Evolutionary conservation across 2,329 filamentous ascomycete species (phyloP).

Genomic region (Fusarium xylarioides): DNA sequence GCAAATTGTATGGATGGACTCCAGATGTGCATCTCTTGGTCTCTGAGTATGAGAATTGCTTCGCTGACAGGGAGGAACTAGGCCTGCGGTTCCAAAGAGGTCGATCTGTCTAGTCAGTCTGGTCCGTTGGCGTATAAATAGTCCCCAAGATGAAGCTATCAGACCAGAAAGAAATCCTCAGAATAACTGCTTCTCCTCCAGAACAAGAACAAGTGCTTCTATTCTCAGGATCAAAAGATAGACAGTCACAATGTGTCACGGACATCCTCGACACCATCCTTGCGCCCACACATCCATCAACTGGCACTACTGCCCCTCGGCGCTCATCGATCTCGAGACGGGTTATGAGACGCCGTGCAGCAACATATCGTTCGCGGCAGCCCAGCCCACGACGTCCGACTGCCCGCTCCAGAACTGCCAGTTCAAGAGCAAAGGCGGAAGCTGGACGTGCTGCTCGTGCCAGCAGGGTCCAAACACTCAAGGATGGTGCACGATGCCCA

Average conservation of each 20-base stretch:
- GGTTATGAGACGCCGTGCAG: constrained; percentile 60
- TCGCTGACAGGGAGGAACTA: constrained; percentile 67
- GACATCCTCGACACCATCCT: constrained; percentile 61
- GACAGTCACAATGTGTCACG: constrained; percentile 59
- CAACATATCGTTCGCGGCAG: constrained; percentile 57
- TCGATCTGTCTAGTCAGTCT: constrained; percentile 25
- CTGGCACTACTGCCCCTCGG: constrained; percentile 63
- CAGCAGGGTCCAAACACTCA: constrained; percentile 59
- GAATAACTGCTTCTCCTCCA: not conserved
- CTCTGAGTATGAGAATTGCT: constrained; percentile 62
- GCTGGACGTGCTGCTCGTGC: constrained; percentile 65
- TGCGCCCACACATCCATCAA: constrained; percentile 64
- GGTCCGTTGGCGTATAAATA: constrained; percentile 34
- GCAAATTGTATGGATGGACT: constrained; percentile 59
- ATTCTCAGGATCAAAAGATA: not conserved
- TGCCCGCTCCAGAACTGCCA: constrained; percentile 63
- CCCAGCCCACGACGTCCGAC: constrained; percentile 53
- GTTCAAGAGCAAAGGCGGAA: constrained; percentile 59
- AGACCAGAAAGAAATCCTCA: not conserved
- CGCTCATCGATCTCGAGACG: constrained; percentile 58
- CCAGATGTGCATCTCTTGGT: constrained; percentile 61
- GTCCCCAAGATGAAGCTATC: constrained; percentile 9
- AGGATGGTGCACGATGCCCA: constrained; percentile 61
- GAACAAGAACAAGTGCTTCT: not conserved
- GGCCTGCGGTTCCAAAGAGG: constrained; percentile 53